Conservation (phyloP, 805 yeast species). For the Scheffersomyces coipomensis region DNA sequence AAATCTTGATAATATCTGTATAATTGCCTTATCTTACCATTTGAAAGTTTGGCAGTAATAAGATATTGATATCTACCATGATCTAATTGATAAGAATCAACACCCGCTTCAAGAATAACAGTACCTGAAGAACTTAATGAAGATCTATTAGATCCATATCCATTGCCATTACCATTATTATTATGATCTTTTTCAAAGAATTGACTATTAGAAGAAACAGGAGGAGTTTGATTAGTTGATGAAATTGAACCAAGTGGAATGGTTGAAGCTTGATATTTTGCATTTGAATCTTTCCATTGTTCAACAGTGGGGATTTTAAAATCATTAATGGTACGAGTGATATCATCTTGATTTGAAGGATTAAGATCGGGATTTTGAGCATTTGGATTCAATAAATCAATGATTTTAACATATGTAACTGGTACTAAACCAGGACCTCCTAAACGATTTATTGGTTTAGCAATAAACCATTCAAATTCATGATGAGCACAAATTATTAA, state of each 20-base stretch:
- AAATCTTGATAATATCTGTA: conserved; percentile 95
- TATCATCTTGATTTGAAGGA: conserved; percentile 46
- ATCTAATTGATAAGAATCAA: conserved; percentile 76
- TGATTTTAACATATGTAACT: conserved; percentile 79
- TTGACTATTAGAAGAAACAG: conserved; percentile 35
- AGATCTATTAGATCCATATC: conserved; percentile 21
- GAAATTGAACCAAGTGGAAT: conserved; percentile 62
- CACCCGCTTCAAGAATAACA: conserved; percentile 61
- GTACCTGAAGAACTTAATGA: conserved; percentile 29
- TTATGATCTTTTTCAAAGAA: conserved; percentile 26
- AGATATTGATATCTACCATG: conserved; percentile 90
- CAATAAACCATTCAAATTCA: conserved; percentile 96
- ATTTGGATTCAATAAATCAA: conserved; percentile 58
- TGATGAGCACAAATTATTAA: conserved; percentile 94
- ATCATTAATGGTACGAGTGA: conserved; percentile 49
- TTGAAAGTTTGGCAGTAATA: conserved; percentile 61
- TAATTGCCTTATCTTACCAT: conserved; percentile 67
- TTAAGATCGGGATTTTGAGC: conserved; percentile 41
- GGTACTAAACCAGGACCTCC: conserved; percentile 99
- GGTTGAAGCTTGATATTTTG: conserved; percentile 87
- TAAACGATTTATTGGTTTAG: conserved; percentile 89
- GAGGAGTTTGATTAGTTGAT: conserved; percentile 21
- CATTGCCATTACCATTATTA: conserved; percentile 5
- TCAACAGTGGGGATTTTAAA: conserved; percentile 88
- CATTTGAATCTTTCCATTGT: conserved; percentile 90